A percentile compares a stretch with the other conserved stretches of the same genome.
Conservation (phyloP, 1,284 basidiomycete genomes). For the Ustilago crameri region DNA sequence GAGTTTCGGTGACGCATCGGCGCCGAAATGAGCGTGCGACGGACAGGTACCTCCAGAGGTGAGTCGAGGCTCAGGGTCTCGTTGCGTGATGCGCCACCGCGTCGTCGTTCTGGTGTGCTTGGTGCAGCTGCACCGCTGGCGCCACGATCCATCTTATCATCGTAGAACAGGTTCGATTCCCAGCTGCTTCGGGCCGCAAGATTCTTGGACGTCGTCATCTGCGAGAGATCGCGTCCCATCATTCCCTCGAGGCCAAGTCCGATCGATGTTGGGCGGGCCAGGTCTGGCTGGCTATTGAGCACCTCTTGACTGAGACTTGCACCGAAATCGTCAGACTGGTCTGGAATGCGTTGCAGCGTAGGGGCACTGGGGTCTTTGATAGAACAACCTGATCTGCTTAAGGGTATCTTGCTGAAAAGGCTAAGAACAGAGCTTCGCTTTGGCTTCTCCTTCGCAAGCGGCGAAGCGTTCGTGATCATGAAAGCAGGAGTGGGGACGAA, state of each 20-base stretch:
- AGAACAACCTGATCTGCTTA: conserved; percentile 20
- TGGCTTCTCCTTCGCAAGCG: conserved; percentile 30
- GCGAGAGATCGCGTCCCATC: conserved; percentile 35
- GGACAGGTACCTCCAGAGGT: conserved; percentile 48
- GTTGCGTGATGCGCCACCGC: conserved; percentile 12
- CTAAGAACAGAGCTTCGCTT: conserved; percentile 31
- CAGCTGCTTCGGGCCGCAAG: conserved; percentile 53
- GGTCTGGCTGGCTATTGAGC: not conserved
- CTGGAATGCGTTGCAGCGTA: conserved; percentile 4
- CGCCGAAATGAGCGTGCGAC: conserved; percentile 27
- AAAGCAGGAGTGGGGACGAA: conserved; percentile 20
- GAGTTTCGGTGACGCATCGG: conserved; percentile 59
- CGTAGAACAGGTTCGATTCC: conserved; percentile 55
- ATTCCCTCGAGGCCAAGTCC: conserved; percentile 46
- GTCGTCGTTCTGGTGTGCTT: conserved; percentile 26
- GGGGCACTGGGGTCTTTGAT: conserved; percentile 17
- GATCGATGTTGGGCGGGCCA: conserved; percentile 27
- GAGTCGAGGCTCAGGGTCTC: conserved; percentile 32
- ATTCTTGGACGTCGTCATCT: conserved; percentile 41
- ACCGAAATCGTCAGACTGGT: conserved; percentile 2
- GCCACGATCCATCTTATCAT: conserved; percentile 33
- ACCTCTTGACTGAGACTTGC: conserved; percentile 1
- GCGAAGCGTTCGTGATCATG: conserved; percentile 35
- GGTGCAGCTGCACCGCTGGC: conserved; percentile 20
- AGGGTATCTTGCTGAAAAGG: conserved; percentile 19